Percentiles rank a stretch among this genome's conserved stretches.
phyloP scores from a whole-genome alignment of 2,329 filamentous ascomycete genomes.

The Paramyrothecium roridum region DNA sequence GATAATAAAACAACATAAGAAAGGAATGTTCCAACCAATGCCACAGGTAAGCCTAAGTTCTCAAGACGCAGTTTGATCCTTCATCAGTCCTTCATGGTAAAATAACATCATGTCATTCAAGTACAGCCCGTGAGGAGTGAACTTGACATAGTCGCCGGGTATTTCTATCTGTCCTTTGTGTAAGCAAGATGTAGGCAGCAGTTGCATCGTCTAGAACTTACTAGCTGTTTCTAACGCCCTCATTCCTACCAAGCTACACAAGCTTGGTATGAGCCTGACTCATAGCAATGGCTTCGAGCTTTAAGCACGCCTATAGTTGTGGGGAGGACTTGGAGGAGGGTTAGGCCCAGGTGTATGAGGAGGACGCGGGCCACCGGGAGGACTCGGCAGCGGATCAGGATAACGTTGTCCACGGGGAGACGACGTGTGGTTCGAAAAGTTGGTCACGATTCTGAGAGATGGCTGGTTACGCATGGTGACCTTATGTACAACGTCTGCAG shows the following conservation, averaged over 20 bases:
- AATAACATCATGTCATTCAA: not conserved
- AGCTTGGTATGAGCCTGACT: no score
- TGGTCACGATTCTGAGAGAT: not conserved
- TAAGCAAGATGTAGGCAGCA: no score
- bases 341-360: slow-evolving; percentile 20
- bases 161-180: no score
- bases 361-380: slow-evolving; percentile 22
- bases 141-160: no score
- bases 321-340: slow-evolving; percentile 23
- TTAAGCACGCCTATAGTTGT: slow-evolving; percentile 3
- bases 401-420: slow-evolving; percentile 7
- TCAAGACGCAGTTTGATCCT: no score
- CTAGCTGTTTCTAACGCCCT: no score
- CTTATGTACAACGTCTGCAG: no score
- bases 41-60: not conserved
- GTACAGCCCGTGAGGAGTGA: no score
- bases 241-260: no score
- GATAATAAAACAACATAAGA: not conserved
- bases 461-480: not conserved
- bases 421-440: slow-evolving; percentile 2
- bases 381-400: slow-evolving; percentile 22
- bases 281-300: not conserved
- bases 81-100: not conserved
- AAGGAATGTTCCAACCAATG: not conserved
- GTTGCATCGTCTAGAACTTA: no score